Percentiles rank a stretch among this genome's conserved stretches.
Conservation (phyloP, 2,329 filamentous ascomycete species). For the Myriosclerotinia duriaeana region DNA sequence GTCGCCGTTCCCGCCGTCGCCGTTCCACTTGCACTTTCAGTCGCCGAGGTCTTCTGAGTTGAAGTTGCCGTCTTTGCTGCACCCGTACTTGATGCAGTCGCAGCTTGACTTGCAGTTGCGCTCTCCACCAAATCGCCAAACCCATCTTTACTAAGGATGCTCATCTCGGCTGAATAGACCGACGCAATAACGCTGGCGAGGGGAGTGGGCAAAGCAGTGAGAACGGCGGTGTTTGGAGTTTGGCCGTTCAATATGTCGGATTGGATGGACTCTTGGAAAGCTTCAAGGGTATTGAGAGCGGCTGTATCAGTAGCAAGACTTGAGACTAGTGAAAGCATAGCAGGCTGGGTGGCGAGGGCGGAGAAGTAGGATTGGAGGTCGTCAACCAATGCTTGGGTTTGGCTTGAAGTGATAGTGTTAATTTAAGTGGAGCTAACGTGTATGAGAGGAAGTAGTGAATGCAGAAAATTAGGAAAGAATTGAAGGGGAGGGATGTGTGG, state of each 20-base stretch:
- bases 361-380: slow-evolving; percentile 19
- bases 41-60: slow-evolving; percentile 5
- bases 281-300: slow-evolving; percentile 16
- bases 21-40: not conserved
- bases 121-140: slow-evolving; percentile 8
- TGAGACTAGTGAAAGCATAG: slow-evolving; percentile 20
- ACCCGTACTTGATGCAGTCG: slow-evolving; percentile 4
- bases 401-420: slow-evolving; percentile 11
- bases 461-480: too few species aligned
- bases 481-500: too few species aligned
- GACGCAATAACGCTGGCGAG: slow-evolving; percentile 20
- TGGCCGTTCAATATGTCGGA: slow-evolving; percentile 5
- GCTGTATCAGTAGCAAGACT: slow-evolving; percentile 22
- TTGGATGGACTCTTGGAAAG: slow-evolving; percentile 12
- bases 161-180: slow-evolving; percentile 21
- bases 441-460: not conserved
- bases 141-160: slow-evolving; percentile 22
- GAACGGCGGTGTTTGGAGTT: slow-evolving; percentile 9
- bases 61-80: slow-evolving; percentile 5
- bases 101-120: slow-evolving; percentile 14
- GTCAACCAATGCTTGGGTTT: slow-evolving; percentile 19
- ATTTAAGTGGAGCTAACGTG: not conserved
- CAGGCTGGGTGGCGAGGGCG: slow-evolving; percentile 23
- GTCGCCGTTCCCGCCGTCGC: not conserved
- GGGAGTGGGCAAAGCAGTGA: slow-evolving; percentile 23